These are phyloP conservation scores for Pelargonium citronellum DNA, from an alignment of 441 rosid species.

Conservation along the genomic window DNA sequence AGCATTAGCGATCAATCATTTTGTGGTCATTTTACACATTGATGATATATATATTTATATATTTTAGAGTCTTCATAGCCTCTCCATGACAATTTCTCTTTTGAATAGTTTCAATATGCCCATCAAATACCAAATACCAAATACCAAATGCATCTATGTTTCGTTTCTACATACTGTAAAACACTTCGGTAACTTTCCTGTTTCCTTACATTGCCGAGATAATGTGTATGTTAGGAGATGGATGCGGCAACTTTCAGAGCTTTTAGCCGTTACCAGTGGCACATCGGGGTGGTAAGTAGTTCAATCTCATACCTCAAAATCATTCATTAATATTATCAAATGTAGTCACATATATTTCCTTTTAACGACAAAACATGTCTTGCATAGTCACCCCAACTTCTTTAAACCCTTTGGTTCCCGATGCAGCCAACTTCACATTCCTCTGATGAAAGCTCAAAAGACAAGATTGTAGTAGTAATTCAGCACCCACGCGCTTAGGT, in stretches of 20 bases:
- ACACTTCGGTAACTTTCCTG: neutral
- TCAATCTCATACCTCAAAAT: neutral
- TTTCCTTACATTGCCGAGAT: slow-evolving; percentile 7
- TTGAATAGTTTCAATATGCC: neutral
- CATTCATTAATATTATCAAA: slow-evolving; percentile 3
- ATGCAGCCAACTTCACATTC: slow-evolving; percentile 56
- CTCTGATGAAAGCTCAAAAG: slow-evolving; percentile 35
- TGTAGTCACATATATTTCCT: too few species aligned
- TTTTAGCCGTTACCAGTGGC: slow-evolving; percentile 62
- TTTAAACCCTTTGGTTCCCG: neutral
- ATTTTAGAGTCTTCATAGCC: too few species aligned
- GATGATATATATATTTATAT: too few species aligned
- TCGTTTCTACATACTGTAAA: neutral
- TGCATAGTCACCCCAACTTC: neutral
- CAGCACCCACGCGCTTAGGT: slow-evolving; percentile 59
- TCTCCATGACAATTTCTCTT: too few species aligned
- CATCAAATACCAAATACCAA: too few species aligned
- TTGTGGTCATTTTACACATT: neutral
- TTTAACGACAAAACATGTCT: too few species aligned
- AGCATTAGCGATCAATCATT: neutral
- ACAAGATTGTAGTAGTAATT: slow-evolving; percentile 59
- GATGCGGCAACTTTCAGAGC: slow-evolving; percentile 64
- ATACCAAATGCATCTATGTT: neutral
- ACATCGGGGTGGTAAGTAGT: slow-evolving; percentile 73
- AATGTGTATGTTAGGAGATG: slow-evolving; percentile 57